Percentiles rank a stretch among this genome's conserved stretches.
Conservation (phyloP, 495 filamentous ascomycete species). For the Acidomyces sp. region DNA sequence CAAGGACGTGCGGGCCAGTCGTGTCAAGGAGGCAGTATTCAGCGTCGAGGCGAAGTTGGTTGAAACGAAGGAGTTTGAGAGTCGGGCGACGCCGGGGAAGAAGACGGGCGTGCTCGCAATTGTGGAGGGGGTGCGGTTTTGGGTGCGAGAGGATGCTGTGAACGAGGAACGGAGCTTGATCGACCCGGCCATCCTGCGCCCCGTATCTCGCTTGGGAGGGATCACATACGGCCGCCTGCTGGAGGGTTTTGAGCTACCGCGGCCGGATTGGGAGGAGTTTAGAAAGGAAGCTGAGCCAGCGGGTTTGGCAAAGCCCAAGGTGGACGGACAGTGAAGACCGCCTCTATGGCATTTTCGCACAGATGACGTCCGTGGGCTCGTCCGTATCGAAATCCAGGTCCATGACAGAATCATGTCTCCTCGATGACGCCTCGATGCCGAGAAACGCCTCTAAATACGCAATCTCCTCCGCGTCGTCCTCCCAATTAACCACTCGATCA, state of each 20-base stretch:
- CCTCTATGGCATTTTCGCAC: no score
- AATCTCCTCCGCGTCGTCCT: slow-evolving; percentile 37
- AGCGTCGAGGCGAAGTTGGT: slow-evolving; percentile 68
- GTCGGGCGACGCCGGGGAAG: slow-evolving; percentile 50
- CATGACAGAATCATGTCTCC: slow-evolving; percentile 1
- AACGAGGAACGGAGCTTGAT: slow-evolving; percentile 61
- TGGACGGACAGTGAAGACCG: slow-evolving; percentile 16
- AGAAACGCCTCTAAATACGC: slow-evolving; percentile 29
- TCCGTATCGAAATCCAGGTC: neutral
- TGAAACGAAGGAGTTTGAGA: slow-evolving; percentile 62
- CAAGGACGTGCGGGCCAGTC: slow-evolving; percentile 50
- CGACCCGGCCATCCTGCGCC: slow-evolving; percentile 53
- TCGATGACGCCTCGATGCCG: neutral
- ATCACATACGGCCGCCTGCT: slow-evolving; percentile 64
- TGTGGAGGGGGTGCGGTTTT: slow-evolving; percentile 77
- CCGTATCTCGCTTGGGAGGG: slow-evolving; percentile 68
- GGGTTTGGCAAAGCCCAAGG: slow-evolving; percentile 29
- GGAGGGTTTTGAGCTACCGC: slow-evolving; percentile 61
- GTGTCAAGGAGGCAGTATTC: slow-evolving; percentile 73
- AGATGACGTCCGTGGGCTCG: no score
- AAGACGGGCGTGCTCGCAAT: slow-evolving; percentile 61
- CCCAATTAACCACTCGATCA: slow-evolving; percentile 38
- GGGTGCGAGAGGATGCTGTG: slow-evolving; percentile 79
- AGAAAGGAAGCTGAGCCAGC: slow-evolving; percentile 32
- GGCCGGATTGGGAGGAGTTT: slow-evolving; percentile 52